Conservation (phyloP, 345 rosid genomes). For the Rhodamnia rubescens region DNA sequence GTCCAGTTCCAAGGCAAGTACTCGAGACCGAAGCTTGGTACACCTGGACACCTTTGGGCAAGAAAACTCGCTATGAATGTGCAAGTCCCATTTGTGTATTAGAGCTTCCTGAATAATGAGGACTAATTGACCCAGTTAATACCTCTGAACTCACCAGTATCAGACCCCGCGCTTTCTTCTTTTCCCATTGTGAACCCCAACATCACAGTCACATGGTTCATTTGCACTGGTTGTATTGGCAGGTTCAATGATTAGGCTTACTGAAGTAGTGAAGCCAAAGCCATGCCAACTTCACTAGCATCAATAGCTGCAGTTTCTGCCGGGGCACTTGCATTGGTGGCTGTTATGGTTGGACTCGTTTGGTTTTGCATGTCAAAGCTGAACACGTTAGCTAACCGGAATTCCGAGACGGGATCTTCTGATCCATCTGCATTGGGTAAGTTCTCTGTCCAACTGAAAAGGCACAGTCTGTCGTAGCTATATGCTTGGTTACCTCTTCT, state of each 20-base stretch:
- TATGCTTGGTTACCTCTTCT: neutral
- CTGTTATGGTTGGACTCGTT: constrained; percentile 13
- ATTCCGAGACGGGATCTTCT: constrained; percentile 50
- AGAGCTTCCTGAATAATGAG: neutral
- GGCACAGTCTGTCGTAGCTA: neutral
- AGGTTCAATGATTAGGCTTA: constrained; percentile 23
- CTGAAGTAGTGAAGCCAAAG: neutral
- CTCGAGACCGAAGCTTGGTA: neutral
- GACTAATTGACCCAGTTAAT: neutral
- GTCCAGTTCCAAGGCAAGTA: neutral
- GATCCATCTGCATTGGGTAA: constrained; percentile 44
- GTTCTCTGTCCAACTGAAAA: neutral
- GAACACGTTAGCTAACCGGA: constrained; percentile 13
- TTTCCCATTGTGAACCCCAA: constrained; percentile 3
- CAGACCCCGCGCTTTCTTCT: neutral
- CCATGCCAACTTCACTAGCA: constrained; percentile 29
- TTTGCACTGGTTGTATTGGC: neutral
- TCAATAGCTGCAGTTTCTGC: constrained; percentile 28
- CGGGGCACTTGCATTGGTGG: constrained; percentile 24
- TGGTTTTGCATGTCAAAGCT: constrained; percentile 34
- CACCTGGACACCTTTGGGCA: neutral
- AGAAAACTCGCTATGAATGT: neutral
- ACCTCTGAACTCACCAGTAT: neutral
- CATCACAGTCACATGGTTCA: neutral
- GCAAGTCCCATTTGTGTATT: neutral